Evolutionary conservation across 257 asterid genomes (phyloP).

Genomic region (Gentiana dahurica): DNA sequence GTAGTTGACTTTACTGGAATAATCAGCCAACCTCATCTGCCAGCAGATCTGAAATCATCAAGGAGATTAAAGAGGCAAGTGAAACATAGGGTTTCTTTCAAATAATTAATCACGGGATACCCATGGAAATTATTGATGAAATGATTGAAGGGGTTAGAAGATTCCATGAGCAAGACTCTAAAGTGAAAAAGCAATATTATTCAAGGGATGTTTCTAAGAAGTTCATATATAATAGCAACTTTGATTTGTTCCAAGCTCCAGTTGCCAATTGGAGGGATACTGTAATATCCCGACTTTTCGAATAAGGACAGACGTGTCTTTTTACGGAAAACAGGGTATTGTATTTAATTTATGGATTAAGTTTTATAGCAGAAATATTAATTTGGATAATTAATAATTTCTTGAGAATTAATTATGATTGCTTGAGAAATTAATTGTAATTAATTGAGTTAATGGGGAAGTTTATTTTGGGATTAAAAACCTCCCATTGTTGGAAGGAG

Average conservation of each 20-base stretch:
- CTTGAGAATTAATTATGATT: no score
- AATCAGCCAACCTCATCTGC: not conserved
- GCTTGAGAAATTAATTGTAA: no score
- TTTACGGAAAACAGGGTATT: no score
- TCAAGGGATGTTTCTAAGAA: not conserved
- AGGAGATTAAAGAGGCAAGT: not conserved
- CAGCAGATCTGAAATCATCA: not conserved
- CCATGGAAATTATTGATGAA: constrained; percentile 13
- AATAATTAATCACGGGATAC: constrained; percentile 28
- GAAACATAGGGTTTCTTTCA: constrained; percentile 13
- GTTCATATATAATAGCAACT: constrained; percentile 8
- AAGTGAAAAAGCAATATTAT: constrained; percentile 5
- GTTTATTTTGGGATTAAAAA: no score
- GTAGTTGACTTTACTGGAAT: not conserved
- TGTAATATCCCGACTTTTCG: not conserved
- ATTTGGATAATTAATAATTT: no score
- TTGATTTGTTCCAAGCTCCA: constrained; percentile 16
- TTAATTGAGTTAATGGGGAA: no score
- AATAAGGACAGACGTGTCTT: no score
- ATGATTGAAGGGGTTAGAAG: constrained; percentile 18
- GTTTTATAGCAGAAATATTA: no score
- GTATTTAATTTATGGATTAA: no score
- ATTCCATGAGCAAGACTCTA: constrained; percentile 14
- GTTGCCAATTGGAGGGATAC: constrained; percentile 23
- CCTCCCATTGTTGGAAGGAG: no score